Conservation (phyloP, 2,329 filamentous ascomycete species). For the Curvularia verruculosa region DNA sequence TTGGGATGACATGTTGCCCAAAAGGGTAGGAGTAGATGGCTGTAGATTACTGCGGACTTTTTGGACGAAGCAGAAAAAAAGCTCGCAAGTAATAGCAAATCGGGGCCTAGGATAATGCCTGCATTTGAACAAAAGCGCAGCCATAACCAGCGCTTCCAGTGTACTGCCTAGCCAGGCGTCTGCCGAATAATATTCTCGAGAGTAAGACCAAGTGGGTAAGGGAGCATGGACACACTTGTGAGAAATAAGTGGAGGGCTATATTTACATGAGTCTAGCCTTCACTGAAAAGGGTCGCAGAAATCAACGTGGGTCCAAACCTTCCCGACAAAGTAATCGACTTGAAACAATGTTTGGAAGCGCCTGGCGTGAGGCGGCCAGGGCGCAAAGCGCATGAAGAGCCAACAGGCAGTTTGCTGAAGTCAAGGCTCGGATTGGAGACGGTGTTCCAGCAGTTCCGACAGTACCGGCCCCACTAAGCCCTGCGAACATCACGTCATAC, state of each 20-base stretch:
- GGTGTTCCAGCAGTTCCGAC: too few relatives aligned
- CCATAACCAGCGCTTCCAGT: background rate
- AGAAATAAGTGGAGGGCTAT: background rate
- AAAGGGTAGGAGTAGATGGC: background rate
- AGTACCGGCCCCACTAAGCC: slow-evolving; percentile 2
- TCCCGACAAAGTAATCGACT: background rate
- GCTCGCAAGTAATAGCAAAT: background rate
- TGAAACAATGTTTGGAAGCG: background rate
- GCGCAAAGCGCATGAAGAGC: background rate
- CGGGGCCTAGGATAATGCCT: background rate
- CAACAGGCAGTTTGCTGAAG: background rate
- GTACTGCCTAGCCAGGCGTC: background rate
- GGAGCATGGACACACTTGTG: background rate
- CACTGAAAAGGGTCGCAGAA: background rate
- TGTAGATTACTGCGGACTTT: background rate
- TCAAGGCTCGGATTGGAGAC: background rate
- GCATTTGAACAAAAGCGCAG: background rate
- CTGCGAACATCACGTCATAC: slow-evolving; percentile 30
- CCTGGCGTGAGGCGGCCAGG: background rate
- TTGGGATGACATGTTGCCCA: background rate
- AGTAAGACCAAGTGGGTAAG: background rate
- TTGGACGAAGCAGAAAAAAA: background rate
- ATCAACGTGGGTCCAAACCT: background rate
- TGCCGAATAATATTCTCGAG: background rate
- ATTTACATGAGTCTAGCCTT: background rate